These are phyloP conservation scores for Alternaria longipes DNA, from an alignment of 2,329 filamentous ascomycete species.

Conservation along the genomic window DNA sequence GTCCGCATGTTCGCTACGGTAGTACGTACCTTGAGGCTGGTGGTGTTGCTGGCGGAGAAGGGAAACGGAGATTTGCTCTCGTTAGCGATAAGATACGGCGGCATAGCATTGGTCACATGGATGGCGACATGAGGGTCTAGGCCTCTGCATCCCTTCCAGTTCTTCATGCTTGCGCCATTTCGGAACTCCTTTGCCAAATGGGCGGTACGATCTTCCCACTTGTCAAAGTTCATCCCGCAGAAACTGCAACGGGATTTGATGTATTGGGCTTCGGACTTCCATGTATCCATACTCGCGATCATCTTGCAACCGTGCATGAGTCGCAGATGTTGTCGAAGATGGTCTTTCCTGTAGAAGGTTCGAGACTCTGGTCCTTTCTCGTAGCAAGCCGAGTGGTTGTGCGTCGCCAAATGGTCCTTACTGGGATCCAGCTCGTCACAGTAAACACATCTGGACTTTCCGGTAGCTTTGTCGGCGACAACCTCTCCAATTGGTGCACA, in stretches of 20 bases:
- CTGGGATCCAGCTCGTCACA: slow-evolving; percentile 65
- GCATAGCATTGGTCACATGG: slow-evolving; percentile 62
- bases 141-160: slow-evolving; percentile 66
- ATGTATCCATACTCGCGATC: slow-evolving; percentile 70
- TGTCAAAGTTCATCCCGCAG: slow-evolving; percentile 58
- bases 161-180: slow-evolving; percentile 61
- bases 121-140: slow-evolving; percentile 59
- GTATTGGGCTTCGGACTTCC: slow-evolving; percentile 65
- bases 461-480: slow-evolving; percentile 65
- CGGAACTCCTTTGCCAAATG: slow-evolving; percentile 66
- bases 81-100: slow-evolving; percentile 61
- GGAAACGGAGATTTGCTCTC: slow-evolving; percentile 58
- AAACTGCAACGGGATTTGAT: slow-evolving; percentile 66
- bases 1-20: slow-evolving; percentile 6
- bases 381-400: slow-evolving; percentile 70
- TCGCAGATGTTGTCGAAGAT: slow-evolving; percentile 68
- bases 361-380: slow-evolving; percentile 71
- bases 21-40: slow-evolving; percentile 41
- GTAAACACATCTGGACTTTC: slow-evolving; percentile 66
- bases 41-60: slow-evolving; percentile 56
- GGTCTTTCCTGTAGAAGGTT: slow-evolving; percentile 70
- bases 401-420: slow-evolving; percentile 65
- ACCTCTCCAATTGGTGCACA: slow-evolving; percentile 68
- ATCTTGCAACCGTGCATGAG: slow-evolving; percentile 70
- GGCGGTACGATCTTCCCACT: slow-evolving; percentile 62